Percentiles rank a stretch among this genome's conserved stretches.
These are phyloP conservation scores for Cladobotryum protrusum DNA, from an alignment of 2,329 filamentous ascomycete genomes.

Conservation along the genomic window DNA sequence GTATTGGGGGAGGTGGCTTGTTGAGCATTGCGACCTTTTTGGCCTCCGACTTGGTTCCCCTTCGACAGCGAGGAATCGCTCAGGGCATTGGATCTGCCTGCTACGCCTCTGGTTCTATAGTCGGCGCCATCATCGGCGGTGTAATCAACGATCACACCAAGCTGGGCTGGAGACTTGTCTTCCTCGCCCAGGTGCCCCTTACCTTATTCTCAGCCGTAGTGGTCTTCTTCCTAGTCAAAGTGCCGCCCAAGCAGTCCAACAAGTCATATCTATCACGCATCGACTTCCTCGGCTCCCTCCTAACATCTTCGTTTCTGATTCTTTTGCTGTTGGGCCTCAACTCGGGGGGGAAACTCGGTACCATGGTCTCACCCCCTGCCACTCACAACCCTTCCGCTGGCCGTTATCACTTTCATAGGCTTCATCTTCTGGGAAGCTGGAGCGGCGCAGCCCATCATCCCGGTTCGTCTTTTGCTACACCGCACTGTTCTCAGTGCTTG, in stretches of 20 bases:
- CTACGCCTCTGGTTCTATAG: constrained; percentile 71
- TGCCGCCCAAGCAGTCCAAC: constrained; percentile 68
- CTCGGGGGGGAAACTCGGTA: constrained; percentile 73
- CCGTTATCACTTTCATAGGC: constrained; percentile 50
- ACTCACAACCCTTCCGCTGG: constrained; percentile 61
- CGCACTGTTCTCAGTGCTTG: constrained; percentile 72
- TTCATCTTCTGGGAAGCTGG: constrained; percentile 70
- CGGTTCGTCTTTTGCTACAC: constrained; percentile 64
- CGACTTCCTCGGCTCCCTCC: constrained; percentile 68
- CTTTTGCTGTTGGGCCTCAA: constrained; percentile 73
- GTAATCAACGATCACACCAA: constrained; percentile 61
- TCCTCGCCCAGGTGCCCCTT: constrained; percentile 55
- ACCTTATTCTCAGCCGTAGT: constrained; percentile 62
- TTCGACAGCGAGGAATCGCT: constrained; percentile 68
- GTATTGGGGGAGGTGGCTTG: constrained; percentile 75
- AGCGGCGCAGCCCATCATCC: constrained; percentile 73
- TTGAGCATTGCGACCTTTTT: constrained; percentile 68
- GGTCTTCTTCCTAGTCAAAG: constrained; percentile 60
- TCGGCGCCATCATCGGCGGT: constrained; percentile 79
- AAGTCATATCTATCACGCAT: constrained; percentile 66
- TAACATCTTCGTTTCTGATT: constrained; percentile 62
- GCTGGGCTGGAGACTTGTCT: constrained; percentile 37
- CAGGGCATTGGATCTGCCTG: constrained; percentile 82
- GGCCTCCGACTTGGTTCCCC: constrained; percentile 63
- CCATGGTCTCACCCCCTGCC: constrained; percentile 79